Percentiles rank a stretch among this genome's conserved stretches.
Conservation (phyloP, 805 yeast genomes). For the Diddensiella transvaalensis region DNA sequence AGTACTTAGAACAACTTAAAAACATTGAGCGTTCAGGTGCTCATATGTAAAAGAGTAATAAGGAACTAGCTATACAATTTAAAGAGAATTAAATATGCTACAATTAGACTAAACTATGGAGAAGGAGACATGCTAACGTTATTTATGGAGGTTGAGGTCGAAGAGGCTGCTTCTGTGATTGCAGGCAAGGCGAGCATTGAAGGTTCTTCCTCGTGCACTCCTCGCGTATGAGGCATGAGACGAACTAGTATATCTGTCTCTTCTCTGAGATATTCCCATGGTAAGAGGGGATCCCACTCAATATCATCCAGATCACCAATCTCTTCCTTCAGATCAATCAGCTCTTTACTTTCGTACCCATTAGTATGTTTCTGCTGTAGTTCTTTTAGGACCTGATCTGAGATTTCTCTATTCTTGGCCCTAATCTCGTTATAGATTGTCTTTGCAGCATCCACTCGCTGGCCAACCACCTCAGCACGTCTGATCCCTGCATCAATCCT, state of each 20-base stretch:
- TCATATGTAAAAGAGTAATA: too few species aligned
- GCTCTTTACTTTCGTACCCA: slow-evolving; percentile 9
- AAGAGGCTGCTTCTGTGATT: background rate
- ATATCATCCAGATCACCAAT: slow-evolving; percentile 6
- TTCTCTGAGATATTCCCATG: slow-evolving; percentile 23
- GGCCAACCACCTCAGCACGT: slow-evolving; percentile 18
- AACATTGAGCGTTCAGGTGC: too few species aligned
- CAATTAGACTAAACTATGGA: too few species aligned
- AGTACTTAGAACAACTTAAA: too few species aligned
- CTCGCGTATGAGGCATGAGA: slow-evolving; percentile 32
- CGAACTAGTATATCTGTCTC: slow-evolving; percentile 25
- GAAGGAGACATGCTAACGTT: background rate
- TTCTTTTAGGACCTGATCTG: slow-evolving; percentile 13
- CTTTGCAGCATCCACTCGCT: slow-evolving; percentile 12
- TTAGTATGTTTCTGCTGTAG: slow-evolving; percentile 15
- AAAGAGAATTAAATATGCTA: too few species aligned
- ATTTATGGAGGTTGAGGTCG: background rate
- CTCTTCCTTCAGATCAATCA: slow-evolving; percentile 15
- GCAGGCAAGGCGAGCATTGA: background rate
- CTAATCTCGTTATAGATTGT: slow-evolving; percentile 18
- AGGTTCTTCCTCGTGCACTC: slow-evolving; percentile 26
- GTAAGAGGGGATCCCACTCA: slow-evolving; percentile 24
- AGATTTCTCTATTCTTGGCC: slow-evolving; percentile 16
- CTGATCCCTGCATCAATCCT: slow-evolving; percentile 24
- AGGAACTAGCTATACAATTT: too few species aligned